Evolutionary conservation across 108 stramenopile genomes (phyloP), one percentile per base, ranked within the genome.

Genomic region (Cyclotella atomus): DNA sequence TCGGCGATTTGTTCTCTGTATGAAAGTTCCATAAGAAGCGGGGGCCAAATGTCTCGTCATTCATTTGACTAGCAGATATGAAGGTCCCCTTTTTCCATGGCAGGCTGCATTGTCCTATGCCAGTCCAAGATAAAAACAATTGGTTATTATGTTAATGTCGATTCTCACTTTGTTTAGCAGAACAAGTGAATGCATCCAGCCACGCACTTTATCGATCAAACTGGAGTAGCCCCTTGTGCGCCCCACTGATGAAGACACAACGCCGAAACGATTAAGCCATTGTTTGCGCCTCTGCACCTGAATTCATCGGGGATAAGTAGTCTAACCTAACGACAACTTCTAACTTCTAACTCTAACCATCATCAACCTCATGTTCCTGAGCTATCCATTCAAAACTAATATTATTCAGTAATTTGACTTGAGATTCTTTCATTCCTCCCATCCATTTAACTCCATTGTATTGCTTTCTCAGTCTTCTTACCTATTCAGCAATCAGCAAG

Each of bases 281-380:
- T 49, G 47, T 49, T 49, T 49, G 47, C 47, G 47, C 47, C 47
- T 49, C 47, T 49, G 47, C 47, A 49, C 8, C n/a, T n/a, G n/a
- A 15, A 44, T 60, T 3, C 7, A 45, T 5, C 14, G 38, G 45
- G 20, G 16, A n/a, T n/a, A n/a, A n/a, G n/a, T n/a, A n/a, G n/a
- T n/a, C n/a, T n/a, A n/a, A n/a, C n/a, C n/a, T n/a, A n/a, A n/a
- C n/a, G n/a, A n/a, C n/a, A n/a, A n/a, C n/a, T n/a, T n/a, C n/a
- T n/a, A n/a, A n/a, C n/a, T n/a, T n/a, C n/a, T n/a, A n/a, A n/a
- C n/a, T n/a, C n/a, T n/a, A n/a, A n/a, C n/a, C n/a, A n/a, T n/a
- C n/a, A n/a, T n/a, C n/a, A n/a, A n/a, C n/a, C n/a, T n/a, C n/a
- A n/a, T n/a, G n/a, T n/a, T n/a, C n/a, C n/a, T n/a, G n/a, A n/a